Evolutionary conservation across 441 rosid species (phyloP).

Genomic region (Erodium trifolium): DNA sequence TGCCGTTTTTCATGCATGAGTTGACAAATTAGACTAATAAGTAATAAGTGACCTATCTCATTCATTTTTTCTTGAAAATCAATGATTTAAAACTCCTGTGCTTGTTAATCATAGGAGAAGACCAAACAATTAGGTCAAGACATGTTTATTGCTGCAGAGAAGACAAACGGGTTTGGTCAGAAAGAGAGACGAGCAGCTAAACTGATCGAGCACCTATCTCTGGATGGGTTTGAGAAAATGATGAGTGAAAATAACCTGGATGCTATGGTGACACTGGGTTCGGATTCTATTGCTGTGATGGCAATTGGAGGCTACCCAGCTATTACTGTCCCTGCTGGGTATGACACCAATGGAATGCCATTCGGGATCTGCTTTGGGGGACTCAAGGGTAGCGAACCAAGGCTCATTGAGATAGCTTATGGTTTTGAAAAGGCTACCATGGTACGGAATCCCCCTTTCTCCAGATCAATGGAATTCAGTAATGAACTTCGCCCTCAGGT

Average conservation of each 20-base stretch:
- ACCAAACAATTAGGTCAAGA: conserved; percentile 30
- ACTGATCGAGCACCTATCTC: conserved; percentile 25
- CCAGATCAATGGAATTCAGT: conserved; percentile 8
- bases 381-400: conserved; percentile 37
- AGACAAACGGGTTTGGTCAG: conserved; percentile 24
- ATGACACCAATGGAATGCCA: conserved; percentile 32
- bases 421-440: conserved; percentile 37
- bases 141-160: conserved; percentile 31
- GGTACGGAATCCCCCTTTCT: conserved; percentile 25
- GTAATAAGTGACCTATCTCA: no score
- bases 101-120: conserved; percentile 26
- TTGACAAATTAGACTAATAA: no score
- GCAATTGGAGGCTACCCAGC: conserved; percentile 44
- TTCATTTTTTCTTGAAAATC: not conserved
- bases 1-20: no score
- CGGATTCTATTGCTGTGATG: conserved; percentile 20
- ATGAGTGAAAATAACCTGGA: conserved; percentile 36
- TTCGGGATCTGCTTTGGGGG: conserved; percentile 45
- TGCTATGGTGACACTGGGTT: conserved; percentile 34
- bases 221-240: conserved; percentile 37
- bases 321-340: conserved; percentile 39
- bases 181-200: conserved; percentile 22
- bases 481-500: not conserved
- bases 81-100: not conserved
- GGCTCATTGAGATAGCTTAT: conserved; percentile 38